Percentiles rank a stretch among this genome's conserved stretches.
Conservation (phyloP, 179 eudicot species). For the Silene noctiflora region DNA sequence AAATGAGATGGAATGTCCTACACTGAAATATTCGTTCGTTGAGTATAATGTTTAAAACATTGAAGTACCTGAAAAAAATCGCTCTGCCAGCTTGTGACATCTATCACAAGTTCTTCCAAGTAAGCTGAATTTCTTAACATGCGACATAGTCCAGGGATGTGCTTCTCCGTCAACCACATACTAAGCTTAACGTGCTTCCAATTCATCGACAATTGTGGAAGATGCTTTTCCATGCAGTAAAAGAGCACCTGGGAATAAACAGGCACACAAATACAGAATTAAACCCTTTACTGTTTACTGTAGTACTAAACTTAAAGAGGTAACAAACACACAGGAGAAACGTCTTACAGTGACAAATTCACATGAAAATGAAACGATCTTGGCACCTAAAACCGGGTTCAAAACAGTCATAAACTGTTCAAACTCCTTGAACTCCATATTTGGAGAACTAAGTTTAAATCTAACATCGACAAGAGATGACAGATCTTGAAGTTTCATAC, state of each 20-base stretch:
- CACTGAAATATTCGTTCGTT: too few relatives aligned
- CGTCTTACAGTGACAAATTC: conserved; percentile 23
- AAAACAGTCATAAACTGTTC: neutral
- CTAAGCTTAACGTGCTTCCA: conserved; percentile 19
- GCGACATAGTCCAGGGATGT: conserved; percentile 11
- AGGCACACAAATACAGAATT: neutral
- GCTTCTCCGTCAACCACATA: conserved; percentile 24
- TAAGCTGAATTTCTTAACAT: conserved; percentile 12
- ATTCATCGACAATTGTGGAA: neutral
- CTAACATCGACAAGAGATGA: conserved; percentile 18
- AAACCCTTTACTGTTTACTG: neutral
- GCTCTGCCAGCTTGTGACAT: neutral
- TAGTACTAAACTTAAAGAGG: neutral
- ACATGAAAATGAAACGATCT: conserved; percentile 11
- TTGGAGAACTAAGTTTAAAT: neutral
- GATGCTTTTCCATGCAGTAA: conserved; percentile 21
- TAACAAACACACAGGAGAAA: neutral
- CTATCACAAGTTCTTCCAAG: conserved; percentile 21
- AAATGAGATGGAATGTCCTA: neutral
- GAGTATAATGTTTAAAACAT: neutral
- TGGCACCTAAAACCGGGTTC: conserved; percentile 1
- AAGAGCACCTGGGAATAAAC: conserved; percentile 18
- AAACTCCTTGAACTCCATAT: conserved; percentile 19
- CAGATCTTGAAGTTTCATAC: conserved; percentile 13
- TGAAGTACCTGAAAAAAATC: conserved; percentile 14